Conservation (phyloP, 805 yeast genomes). For the Clavispora vitiphila region DNA sequence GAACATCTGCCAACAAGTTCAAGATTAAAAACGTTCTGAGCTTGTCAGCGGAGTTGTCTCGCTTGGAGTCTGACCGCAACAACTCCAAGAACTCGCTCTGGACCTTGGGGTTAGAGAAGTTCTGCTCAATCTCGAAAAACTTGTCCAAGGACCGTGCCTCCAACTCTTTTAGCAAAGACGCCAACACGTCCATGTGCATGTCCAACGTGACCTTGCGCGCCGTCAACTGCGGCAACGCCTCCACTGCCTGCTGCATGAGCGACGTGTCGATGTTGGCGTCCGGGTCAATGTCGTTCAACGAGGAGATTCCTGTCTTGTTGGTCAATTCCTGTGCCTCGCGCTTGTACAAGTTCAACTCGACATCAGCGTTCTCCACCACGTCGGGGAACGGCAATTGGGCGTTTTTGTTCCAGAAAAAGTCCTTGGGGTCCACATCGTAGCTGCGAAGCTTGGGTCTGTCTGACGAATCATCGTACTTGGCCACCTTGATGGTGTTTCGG, state of each 20-base stretch:
- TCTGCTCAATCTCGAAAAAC: constrained; percentile 92
- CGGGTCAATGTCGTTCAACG: constrained; percentile 72
- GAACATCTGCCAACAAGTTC: constrained; percentile 47
- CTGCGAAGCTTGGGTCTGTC: constrained; percentile 41
- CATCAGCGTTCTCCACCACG: constrained; percentile 95
- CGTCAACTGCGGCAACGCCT: constrained; percentile 87
- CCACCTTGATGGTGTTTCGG: constrained; percentile 74
- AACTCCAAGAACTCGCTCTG: constrained; percentile 58
- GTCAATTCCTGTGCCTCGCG: constrained; percentile 86
- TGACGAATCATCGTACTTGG: constrained; percentile 23
- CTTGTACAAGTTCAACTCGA: constrained; percentile 74
- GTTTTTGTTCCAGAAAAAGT: constrained; percentile 86
- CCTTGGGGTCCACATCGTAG: constrained; percentile 88
- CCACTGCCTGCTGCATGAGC: constrained; percentile 80
- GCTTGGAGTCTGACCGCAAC: constrained; percentile 44
- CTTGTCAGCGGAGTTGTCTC: constrained; percentile 71
- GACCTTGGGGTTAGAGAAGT: constrained; percentile 55
- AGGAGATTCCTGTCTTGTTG: constrained; percentile 63
- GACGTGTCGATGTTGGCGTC: constrained; percentile 49
- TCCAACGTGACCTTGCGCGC: constrained; percentile 84
- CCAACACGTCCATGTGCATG: constrained; percentile 94
- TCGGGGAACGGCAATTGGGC: constrained; percentile 92
- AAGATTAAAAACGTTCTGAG: constrained; percentile 84
- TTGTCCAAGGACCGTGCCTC: constrained; percentile 86
- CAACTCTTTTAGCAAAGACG: constrained; percentile 74